Evolutionary conservation across 495 filamentous ascomycete genomes (phyloP), one percentile per base, ranked within the genome.

Genomic region (Amphirosellinia nigrospora): DNA sequence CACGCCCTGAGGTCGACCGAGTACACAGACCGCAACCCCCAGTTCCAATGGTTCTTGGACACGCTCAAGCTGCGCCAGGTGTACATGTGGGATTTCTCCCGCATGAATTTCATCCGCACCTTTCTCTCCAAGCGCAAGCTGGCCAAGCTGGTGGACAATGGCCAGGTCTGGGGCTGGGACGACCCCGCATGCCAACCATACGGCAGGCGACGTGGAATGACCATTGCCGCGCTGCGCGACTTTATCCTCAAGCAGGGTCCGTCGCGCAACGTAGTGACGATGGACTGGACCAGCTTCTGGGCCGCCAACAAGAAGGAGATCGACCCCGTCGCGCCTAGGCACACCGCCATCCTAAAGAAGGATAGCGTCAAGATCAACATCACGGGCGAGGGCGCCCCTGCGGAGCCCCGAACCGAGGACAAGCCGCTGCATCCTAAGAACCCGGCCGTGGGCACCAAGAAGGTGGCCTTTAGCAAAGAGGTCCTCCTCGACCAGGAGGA

Each of bases 31-130:
- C 93, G 96, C 63, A 98, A 99, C 80, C 91, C 93, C 13, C 95
- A 97, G 82, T 99, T 98, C 83, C 89, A 96, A 77, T 99, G 96
- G 96, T 94, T 99, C 85, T 78, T 96, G 39, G 89, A 97, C 68
- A 88, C 93, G 0, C 86, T 98, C 56, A 89, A 92, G 71, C 88
- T 99, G 26, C 93, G 96, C 61, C 83, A 89, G 70, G 96, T 98
- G 15, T 89, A 98, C 80, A 92, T 98, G 81, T 98, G 96, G 96
- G 94, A 98, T 80, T 99, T 98, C 82, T 89, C 95, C 46, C 91
- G 96, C 74, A 93, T 98, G 87, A 98, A 97, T 86, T 98, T 98
- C 76, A 88, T 97, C 77, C 88, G 90, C 32, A 97, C 94, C 0
- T 86, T 97, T 68, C 86, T 97, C 2, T 96, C 92, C 23, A 99